Evolutionary conservation across 768 basidiomycete genomes (phyloP).

Genomic region (Phlebiopsis gigantea): DNA sequence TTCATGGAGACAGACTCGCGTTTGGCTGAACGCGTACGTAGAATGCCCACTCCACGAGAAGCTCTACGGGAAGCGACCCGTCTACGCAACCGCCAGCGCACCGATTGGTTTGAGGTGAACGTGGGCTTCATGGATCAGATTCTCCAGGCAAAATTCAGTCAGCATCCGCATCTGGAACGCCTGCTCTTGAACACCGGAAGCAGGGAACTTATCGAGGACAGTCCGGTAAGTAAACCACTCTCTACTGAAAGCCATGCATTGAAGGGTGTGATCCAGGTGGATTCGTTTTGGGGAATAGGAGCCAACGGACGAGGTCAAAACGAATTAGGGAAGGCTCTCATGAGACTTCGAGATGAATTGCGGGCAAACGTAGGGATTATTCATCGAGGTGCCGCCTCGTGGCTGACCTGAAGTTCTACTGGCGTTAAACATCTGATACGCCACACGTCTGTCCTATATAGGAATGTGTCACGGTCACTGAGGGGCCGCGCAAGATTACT

Average conservation of each 20-base stretch:
- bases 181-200: constrained; percentile 62
- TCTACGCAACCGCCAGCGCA: constrained; percentile 53
- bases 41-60: constrained; percentile 54
- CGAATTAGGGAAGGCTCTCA: constrained; percentile 68
- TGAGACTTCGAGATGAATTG: constrained; percentile 53
- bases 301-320: constrained; percentile 62
- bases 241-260: neutral
- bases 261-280: constrained; percentile 20
- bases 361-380: too few species aligned
- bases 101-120: constrained; percentile 67
- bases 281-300: constrained; percentile 77
- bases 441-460: too few species aligned
- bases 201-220: constrained; percentile 64
- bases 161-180: constrained; percentile 54
- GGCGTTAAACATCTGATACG: too few species aligned
- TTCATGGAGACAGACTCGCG: constrained; percentile 56
- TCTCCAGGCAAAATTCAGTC: constrained; percentile 66
- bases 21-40: constrained; percentile 66
- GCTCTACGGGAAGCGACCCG: constrained; percentile 67
- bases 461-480: too few species aligned
- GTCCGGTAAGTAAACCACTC: constrained; percentile 15
- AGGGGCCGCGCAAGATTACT: too few species aligned
- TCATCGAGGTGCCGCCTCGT: too few species aligned
- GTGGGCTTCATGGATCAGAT: constrained; percentile 45
- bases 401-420: too few species aligned